Base-by-base conservation (phyloP, 345 rosid genomes). In the Lumnitzera racemosa region DNA sequence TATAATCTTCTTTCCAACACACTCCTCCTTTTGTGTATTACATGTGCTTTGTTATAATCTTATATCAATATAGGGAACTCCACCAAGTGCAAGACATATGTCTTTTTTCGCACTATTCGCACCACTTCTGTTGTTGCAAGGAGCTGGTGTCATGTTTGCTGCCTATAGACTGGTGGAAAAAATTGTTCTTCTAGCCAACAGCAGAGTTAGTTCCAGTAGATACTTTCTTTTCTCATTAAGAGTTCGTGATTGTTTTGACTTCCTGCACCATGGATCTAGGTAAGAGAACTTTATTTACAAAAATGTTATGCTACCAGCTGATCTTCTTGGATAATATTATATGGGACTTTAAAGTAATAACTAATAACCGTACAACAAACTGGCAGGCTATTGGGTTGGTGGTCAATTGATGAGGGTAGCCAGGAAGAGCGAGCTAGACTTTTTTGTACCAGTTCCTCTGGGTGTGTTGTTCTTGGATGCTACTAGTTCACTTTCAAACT, bases 321-420 rank as follows among this genome's bases (percentile, higher is more conserved):
- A 4, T 24, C 5, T 11, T 48, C 17, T 47, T 9, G 23, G 59
- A n/a, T 16, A 57, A 36, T 41, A 56, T n/a, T 14, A 2, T 13
- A 17, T 36, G 43, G 43, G 43, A 2, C 50, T 48, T n/a, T 31
- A 47, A 27, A 47, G 15, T 1, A 11, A 23, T 53, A 60, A 24
- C 43, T 1, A 11, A 23, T 53, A 60, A 24, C 43, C 14, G 24
- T 56, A 58, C 29, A 49, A 53, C 49, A 51, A 46, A 24, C 20
- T 46, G 36, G 69, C 79, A 92, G 98, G 78, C 66, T 89, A 55
- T 75, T 92, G 50, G 96, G 98, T 62, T 92, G 98, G 96, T 92
- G 98, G 96, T 89, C 95, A 41, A 85, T 92, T 64, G 98, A 92
- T 69, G 98, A 91, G 81, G 92, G 89, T 73, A 91, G 98, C 63